These are phyloP conservation scores for Mycena rosella DNA, from an alignment of 768 basidiomycete genomes.

Conservation along the genomic window DNA sequence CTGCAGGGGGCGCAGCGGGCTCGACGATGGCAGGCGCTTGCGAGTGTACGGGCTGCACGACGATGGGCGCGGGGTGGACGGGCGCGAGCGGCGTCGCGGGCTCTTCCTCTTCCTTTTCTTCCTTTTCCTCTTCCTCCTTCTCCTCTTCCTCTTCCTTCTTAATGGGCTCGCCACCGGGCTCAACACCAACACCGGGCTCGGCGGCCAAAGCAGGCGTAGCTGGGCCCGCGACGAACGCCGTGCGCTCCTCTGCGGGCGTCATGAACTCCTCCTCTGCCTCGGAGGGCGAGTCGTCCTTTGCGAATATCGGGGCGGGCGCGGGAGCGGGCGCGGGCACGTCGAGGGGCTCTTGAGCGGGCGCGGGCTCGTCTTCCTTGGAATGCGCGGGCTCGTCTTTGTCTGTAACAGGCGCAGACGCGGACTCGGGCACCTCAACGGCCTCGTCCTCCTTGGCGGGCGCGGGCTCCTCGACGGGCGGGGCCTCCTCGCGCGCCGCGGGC, in stretches of 20 bases:
- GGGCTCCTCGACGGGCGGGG: neutral
- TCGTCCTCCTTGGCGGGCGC: constrained; percentile 37
- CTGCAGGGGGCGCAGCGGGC: no score
- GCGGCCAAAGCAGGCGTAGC: neutral
- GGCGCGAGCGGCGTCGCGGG: no score
- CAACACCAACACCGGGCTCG: no score
- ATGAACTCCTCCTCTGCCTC: constrained; percentile 8
- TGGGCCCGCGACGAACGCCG: constrained; percentile 15
- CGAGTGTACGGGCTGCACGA: neutral
- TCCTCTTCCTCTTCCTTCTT: no score
- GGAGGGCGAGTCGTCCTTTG: neutral
- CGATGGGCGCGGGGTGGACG: no score
- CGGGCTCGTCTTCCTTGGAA: neutral
- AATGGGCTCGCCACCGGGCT: no score
- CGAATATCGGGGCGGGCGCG: neutral
- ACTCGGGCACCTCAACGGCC: constrained; percentile 12
- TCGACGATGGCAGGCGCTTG: neutral
- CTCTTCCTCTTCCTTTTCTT: no score
- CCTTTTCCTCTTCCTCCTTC: neutral
- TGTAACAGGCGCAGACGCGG: constrained; percentile 7
- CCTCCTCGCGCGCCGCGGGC: constrained; percentile 33
- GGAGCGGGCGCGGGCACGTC: neutral
- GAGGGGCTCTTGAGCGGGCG: neutral
- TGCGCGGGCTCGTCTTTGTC: constrained; percentile 15
- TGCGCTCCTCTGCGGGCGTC: constrained; percentile 22